Base-by-base conservation (phyloP, 2,329 filamentous ascomycete genomes). In the Aspergillus novofumigatus region DNA sequence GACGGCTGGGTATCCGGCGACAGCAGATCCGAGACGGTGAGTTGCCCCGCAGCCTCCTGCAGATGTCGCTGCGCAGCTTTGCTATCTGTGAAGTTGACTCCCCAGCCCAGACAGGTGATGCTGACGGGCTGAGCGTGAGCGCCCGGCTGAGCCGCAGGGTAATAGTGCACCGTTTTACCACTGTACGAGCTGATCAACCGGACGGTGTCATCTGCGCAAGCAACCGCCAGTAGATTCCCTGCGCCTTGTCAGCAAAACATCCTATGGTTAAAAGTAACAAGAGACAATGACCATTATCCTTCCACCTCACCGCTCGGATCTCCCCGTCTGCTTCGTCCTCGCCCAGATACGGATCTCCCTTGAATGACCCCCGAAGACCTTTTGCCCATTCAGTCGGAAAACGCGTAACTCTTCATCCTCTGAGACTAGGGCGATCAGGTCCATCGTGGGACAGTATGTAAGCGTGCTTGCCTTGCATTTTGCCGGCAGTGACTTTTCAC, bases 361-460 rank as follows among this genome's bases (percentile, higher is more conserved):
- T 69, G 63, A 75, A 72, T 59, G 75, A 50, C 68, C 66, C 62
- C 81, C 81, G 67, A 88, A 87, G 2, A 87, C 86, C 51, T 80
- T 73, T 65, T 97, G 91, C 1, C 88, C 88, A 59, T 89, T 90
- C 17, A 92, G 83, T 51, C 93, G 84, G 74, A 89, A 92, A 47
- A 96, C 86, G 63, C 88, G 82, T 20, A 97, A 78, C 51, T 86
- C 85, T 51, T 85, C 85, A 59, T 86, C 83, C 17, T 82, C 80
- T n/a, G 82, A 84, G 14, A 88, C 87, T 11, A 91, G 78, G 11
- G 89, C 89, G 11, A 92, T 81, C 49, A 97, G 81, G 74, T 97
- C 91, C 78, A 96, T 90, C 8, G 87, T 88, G 17, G 92, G 91
- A 73, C 91, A 96, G 73, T 89, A 91, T 26, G 86, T 82, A 35